Percentiles rank a stretch among this genome's conserved stretches.
Conservation (phyloP, 139 green algal genomes). For the Auxenochlorella protothecoides region DNA sequence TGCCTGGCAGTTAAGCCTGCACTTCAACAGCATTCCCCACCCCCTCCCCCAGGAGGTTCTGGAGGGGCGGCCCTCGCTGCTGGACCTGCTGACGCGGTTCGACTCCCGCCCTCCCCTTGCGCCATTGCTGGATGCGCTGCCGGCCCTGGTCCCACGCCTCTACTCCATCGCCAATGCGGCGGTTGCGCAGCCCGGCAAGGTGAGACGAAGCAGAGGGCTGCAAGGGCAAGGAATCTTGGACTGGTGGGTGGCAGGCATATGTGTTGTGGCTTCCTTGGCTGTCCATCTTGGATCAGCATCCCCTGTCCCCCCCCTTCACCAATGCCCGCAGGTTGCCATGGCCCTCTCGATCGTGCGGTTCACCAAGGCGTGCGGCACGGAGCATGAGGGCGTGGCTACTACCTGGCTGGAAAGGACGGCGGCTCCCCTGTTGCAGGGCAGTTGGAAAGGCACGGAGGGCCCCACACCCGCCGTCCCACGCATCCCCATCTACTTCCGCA, state of each 20-base stretch:
- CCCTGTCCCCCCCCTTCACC: slow-evolving; percentile 36
- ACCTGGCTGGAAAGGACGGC: slow-evolving; percentile 54
- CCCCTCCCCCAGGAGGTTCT: slow-evolving; percentile 32
- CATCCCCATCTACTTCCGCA: slow-evolving; percentile 57
- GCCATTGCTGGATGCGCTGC: slow-evolving; percentile 54
- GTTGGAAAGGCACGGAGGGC: too few species aligned
- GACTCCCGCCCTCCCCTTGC: slow-evolving; percentile 76
- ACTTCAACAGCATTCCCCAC: too few species aligned
- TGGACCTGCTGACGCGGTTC: slow-evolving; percentile 79
- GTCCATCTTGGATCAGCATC: too few species aligned
- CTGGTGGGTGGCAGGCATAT: too few species aligned
- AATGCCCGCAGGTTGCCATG: slow-evolving; percentile 26
- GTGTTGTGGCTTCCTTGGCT: too few species aligned
- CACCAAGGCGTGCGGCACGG: slow-evolving; percentile 29
- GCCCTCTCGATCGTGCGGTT: slow-evolving; percentile 60
- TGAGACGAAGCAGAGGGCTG: background rate
- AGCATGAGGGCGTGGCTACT: slow-evolving; percentile 60
- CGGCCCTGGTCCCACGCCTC: slow-evolving; percentile 78
- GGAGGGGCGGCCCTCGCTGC: slow-evolving; percentile 50
- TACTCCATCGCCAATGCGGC: slow-evolving; percentile 77
- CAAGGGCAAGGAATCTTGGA: too few species aligned
- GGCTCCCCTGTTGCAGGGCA: too few species aligned
- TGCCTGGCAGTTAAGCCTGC: slow-evolving; percentile 16
- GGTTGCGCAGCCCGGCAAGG: slow-evolving; percentile 31
- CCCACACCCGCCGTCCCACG: too few species aligned